A percentile compares a stretch with the other conserved stretches of the same genome.
phyloP scores from a whole-genome alignment of 169 alveolate genomes.

The Plasmodium cynomolgi region DNA sequence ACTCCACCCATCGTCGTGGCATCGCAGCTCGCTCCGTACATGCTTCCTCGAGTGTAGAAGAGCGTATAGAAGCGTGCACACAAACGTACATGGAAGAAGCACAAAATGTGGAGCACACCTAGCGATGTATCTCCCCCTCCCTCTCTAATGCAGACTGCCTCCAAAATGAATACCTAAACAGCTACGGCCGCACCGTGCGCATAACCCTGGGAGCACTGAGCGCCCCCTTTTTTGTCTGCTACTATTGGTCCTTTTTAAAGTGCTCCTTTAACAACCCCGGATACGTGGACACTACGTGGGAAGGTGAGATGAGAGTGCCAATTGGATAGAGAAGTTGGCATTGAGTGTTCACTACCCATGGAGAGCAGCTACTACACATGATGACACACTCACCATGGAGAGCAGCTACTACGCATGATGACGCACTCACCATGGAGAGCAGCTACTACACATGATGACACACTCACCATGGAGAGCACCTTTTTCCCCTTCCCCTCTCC shows the following conservation, averaged over 20 bases:
- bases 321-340: neutral
- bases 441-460: neutral
- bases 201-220: slow-evolving; percentile 13
- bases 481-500: neutral
- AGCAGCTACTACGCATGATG: too few relatives aligned
- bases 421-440: neutral
- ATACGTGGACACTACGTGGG: slow-evolving; percentile 66
- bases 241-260: slow-evolving; percentile 57
- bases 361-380: neutral
- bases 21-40: neutral
- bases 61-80: neutral
- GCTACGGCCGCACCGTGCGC: slow-evolving; percentile 13
- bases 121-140: neutral
- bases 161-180: slow-evolving; percentile 56
- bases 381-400: neutral
- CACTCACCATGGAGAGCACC: neutral
- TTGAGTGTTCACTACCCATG: neutral
- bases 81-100: neutral
- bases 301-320: slow-evolving; percentile 10
- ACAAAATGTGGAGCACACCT: neutral
- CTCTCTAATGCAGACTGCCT: slow-evolving; percentile 11
- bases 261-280: slow-evolving; percentile 43
- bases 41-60: neutral
- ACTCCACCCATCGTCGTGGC: neutral
- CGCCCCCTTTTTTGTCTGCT: slow-evolving; percentile 41